A percentile compares a stretch with the other conserved stretches of the same genome.
Evolutionary conservation across 768 basidiomycete genomes (phyloP).

Genomic region (Myochromella boudieri): DNA sequence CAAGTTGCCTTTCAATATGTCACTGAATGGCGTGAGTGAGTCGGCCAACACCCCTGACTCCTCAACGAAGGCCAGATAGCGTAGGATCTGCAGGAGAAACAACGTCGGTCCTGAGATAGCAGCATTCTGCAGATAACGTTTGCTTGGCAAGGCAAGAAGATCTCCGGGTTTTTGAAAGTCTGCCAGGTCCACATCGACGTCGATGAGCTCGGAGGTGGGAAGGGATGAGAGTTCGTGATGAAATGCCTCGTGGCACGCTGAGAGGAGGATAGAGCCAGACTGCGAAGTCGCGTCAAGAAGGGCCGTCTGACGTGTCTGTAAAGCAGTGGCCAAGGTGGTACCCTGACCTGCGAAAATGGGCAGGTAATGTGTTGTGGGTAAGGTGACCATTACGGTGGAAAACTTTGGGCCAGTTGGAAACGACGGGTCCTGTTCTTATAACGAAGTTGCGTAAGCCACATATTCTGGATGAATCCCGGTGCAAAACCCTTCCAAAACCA

Average conservation of each 20-base stretch:
- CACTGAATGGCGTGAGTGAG: conserved; percentile 25
- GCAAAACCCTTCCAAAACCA: conserved; percentile 17
- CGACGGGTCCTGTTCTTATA: conserved; percentile 15
- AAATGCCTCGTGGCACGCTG: conserved; percentile 52
- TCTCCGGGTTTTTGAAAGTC: conserved; percentile 43
- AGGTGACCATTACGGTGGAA: too few species aligned
- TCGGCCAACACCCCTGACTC: conserved; percentile 12
- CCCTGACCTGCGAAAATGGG: conserved; percentile 64
- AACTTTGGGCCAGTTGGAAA: conserved; percentile 1
- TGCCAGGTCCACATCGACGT: conserved; percentile 35
- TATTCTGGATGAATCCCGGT: conserved; percentile 14
- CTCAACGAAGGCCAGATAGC: conserved; percentile 45
- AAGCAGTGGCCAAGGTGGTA: conserved; percentile 30
- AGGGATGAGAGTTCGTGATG: conserved; percentile 47
- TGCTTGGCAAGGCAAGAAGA: conserved; percentile 36
- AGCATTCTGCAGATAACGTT: conserved; percentile 42
- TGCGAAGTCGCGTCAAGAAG: conserved; percentile 40
- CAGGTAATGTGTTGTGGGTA: conserved; percentile 27
- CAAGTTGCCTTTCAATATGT: conserved; percentile 34
- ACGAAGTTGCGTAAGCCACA: conserved; percentile 17
- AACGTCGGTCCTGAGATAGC: conserved; percentile 48
- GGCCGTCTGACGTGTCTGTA: conserved; percentile 35
- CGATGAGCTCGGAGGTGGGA: conserved; percentile 31
- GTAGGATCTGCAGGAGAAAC: conserved; percentile 51
- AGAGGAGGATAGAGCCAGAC: conserved; percentile 42